Evolutionary conservation across 2,329 filamentous ascomycete genomes (phyloP), one percentile per base, ranked within the genome.

Genomic region (Trichophyton rubrum): DNA sequence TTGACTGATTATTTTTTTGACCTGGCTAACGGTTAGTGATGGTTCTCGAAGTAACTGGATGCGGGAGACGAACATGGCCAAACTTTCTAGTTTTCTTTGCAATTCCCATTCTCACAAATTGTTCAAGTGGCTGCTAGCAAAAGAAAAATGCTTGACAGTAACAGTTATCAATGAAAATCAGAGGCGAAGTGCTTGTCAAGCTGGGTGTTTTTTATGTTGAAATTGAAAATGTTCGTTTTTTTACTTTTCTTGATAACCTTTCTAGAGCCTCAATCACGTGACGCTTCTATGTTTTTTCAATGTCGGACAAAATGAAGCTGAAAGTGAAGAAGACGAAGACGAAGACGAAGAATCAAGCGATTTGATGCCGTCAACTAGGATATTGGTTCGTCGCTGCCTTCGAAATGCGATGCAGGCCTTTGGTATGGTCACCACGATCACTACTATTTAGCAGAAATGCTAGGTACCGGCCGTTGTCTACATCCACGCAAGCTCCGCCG

Each of bases 51-150:
- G 11, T 13, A 38, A 11, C 33, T 13, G 5, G 9, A 7, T 27
- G 38, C 17, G 72, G 58, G 45, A 41, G 20, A 62, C 76, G 62
- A 69, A 83, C 83, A 72, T 81, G 78, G 57, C 85, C 92, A 73
- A 96, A 97, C 78, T 96, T 96, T 78, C 91, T 85, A 59, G 89
- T 95, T 73, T 86, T 89, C 79, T 95, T 96, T 64, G 86, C 84
- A 67, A 90, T 84, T 76, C 90, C 91, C 92, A 96, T 96, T 11
- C 33, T 43, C n/a, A 9, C 33, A 11, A 38, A 38, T 38, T 13
- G 33, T 9, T 38, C 33, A 6, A 38, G 11, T 13, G 33, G 33
- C 9, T 9, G 33, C 3, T 13, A 9, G 33, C 3, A 11, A 38
- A 38, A 13, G 33, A 13, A 38, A 38, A 13, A 2, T 1, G 9